Evolutionary conservation across 768 basidiomycete species (phyloP).

Genomic region (Auricularia sp.): DNA sequence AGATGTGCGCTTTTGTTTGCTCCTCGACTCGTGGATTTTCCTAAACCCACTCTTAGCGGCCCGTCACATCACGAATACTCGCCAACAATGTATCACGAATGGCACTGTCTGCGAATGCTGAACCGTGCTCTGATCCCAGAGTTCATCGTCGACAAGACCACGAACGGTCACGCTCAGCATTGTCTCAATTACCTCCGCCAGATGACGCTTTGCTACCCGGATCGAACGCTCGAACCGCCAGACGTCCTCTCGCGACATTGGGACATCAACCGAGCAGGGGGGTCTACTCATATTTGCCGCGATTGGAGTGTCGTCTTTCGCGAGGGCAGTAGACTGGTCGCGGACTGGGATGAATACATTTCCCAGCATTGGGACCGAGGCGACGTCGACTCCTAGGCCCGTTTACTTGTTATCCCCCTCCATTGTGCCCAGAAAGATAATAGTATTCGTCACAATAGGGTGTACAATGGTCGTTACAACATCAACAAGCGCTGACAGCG

Average conservation of each 20-base stretch:
- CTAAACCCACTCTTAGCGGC: neutral
- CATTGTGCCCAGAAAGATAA: no score
- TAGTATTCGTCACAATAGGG: no score
- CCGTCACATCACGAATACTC: neutral
- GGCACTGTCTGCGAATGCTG: slow-evolving; percentile 5
- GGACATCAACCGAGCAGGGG: neutral
- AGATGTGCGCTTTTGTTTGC: neutral
- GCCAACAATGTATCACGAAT: neutral
- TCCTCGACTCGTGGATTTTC: neutral
- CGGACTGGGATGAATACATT: neutral
- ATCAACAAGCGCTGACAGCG: no score
- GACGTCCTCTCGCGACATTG: slow-evolving; percentile 10
- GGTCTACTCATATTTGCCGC: slow-evolving; percentile 19
- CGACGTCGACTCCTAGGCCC: no score
- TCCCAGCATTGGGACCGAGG: neutral
- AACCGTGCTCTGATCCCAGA: slow-evolving; percentile 21
- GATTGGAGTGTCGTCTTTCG: slow-evolving; percentile 13
- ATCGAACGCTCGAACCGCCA: slow-evolving; percentile 20
- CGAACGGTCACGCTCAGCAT: slow-evolving; percentile 14
- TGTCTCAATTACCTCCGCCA: slow-evolving; percentile 20
- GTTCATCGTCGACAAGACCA: slow-evolving; percentile 10
- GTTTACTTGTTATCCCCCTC: no score
- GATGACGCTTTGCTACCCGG: slow-evolving; percentile 18
- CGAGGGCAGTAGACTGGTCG: neutral
- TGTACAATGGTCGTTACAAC: no score